These are phyloP conservation scores for Zygnema cylindricum DNA, from an alignment of 139 green algal genomes.

Conservation along the genomic window DNA sequence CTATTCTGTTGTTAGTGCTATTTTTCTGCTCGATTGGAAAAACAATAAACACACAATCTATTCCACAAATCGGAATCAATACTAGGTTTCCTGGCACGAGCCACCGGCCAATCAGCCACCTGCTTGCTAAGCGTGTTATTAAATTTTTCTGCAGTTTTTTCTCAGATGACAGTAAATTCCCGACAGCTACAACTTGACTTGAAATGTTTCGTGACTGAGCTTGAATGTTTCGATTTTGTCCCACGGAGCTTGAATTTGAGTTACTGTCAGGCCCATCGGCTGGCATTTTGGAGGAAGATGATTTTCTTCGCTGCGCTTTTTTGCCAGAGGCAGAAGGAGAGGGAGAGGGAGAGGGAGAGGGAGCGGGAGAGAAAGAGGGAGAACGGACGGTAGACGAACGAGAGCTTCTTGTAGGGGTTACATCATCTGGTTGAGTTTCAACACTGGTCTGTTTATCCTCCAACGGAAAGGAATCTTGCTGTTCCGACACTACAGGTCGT, in stretches of 20 bases:
- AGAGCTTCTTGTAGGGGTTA: no score
- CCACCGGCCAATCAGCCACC: background rate
- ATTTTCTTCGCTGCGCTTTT: background rate
- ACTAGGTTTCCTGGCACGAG: conserved; percentile 33
- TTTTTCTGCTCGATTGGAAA: background rate
- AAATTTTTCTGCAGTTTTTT: background rate
- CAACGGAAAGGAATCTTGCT: no score
- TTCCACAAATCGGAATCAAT: conserved; percentile 29
- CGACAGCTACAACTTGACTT: background rate
- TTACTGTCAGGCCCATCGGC: background rate
- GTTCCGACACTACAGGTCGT: no score
- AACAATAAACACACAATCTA: conserved; percentile 12
- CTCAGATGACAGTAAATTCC: background rate
- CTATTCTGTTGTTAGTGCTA: background rate
- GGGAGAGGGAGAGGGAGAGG: no score
- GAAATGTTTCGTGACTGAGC: background rate
- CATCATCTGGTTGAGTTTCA: no score
- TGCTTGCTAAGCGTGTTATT: conserved; percentile 14
- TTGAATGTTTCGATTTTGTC: no score
- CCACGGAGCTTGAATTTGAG: no score
- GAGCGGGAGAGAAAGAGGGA: no score
- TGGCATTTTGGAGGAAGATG: background rate
- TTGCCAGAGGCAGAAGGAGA: background rate
- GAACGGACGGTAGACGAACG: no score
- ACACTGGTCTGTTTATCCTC: no score